Conservation (phyloP, 2,329 filamentous ascomycete species). For the Dothistroma pini region DNA sequence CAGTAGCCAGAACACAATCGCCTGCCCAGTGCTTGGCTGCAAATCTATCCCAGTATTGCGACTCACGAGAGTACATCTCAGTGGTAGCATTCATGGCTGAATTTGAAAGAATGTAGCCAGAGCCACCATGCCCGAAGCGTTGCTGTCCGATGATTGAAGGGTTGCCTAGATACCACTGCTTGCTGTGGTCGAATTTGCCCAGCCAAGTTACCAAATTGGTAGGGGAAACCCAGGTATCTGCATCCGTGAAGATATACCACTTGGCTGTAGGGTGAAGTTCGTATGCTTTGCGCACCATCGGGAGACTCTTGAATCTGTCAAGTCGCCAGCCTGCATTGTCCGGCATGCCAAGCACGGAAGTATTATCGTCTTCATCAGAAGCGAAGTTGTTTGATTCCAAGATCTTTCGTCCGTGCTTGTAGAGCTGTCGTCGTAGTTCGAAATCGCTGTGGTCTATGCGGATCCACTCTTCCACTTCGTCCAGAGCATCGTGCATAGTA, state of each 20-base stretch:
- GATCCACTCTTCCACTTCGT: too few species aligned
- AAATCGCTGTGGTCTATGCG: too few species aligned
- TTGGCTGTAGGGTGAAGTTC: slow-evolving; percentile 42
- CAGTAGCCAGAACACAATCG: slow-evolving; percentile 22
- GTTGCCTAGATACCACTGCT: slow-evolving; percentile 1
- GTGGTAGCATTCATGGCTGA: slow-evolving; percentile 4
- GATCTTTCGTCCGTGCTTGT: too few species aligned
- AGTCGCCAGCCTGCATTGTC: slow-evolving; percentile 25
- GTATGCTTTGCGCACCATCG: slow-evolving; percentile 38
- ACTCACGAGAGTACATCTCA: slow-evolving; percentile 31
- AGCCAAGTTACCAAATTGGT: background rate
- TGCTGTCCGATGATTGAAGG: background rate
- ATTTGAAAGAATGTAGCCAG: slow-evolving; percentile 3
- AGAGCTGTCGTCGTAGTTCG: too few species aligned
- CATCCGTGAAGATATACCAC: slow-evolving; percentile 58
- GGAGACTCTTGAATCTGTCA: slow-evolving; percentile 53
- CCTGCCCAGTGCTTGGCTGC: slow-evolving; percentile 20
- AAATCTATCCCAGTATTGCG: slow-evolving; percentile 18
- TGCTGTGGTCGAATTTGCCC: background rate
- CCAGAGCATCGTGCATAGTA: too few species aligned
- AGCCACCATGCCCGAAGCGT: slow-evolving; percentile 8
- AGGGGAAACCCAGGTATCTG: slow-evolving; percentile 48
- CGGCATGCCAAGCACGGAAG: background rate
- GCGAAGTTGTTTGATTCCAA: too few species aligned
- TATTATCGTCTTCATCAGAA: too few species aligned